A percentile compares a stretch with the other conserved stretches of the same genome.
These are phyloP conservation scores for Tilletia caries DNA, from an alignment of 1,284 basidiomycete species.

Conservation along the genomic window DNA sequence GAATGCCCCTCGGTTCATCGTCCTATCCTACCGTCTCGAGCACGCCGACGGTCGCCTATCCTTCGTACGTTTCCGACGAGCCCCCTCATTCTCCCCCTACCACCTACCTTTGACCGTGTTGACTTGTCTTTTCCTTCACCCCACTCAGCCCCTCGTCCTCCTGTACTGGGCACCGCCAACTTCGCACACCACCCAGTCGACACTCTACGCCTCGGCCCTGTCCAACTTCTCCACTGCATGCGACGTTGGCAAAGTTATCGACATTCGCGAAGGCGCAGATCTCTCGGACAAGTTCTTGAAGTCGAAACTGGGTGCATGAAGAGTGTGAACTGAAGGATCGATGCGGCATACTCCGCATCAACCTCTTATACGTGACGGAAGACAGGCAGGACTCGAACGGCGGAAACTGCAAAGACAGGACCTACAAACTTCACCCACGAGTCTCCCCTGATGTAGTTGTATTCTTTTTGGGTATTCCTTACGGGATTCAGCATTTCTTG, in stretches of 20 bases:
- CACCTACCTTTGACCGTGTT: background rate
- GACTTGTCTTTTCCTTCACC: background rate
- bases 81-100: background rate
- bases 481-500: too few relatives aligned
- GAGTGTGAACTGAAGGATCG: too few relatives aligned
- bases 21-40: constrained; percentile 75
- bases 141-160: constrained; percentile 31
- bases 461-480: too few relatives aligned
- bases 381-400: too few relatives aligned
- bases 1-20: constrained; percentile 79
- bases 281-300: background rate
- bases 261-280: constrained; percentile 35
- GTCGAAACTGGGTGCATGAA: background rate
- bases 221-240: constrained; percentile 37
- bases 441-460: too few relatives aligned
- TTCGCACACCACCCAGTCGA: constrained; percentile 38
- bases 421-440: too few relatives aligned
- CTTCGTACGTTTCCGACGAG: constrained; percentile 60
- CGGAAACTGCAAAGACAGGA: too few relatives aligned
- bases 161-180: constrained; percentile 49
- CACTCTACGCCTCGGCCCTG: constrained; percentile 50
- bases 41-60: constrained; percentile 80
- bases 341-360: too few relatives aligned
- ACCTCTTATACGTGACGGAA: too few relatives aligned
- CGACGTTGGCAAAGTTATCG: constrained; percentile 47